phyloP scores from a whole-genome alignment of 345 rosid species.

The Salix viminalis region DNA sequence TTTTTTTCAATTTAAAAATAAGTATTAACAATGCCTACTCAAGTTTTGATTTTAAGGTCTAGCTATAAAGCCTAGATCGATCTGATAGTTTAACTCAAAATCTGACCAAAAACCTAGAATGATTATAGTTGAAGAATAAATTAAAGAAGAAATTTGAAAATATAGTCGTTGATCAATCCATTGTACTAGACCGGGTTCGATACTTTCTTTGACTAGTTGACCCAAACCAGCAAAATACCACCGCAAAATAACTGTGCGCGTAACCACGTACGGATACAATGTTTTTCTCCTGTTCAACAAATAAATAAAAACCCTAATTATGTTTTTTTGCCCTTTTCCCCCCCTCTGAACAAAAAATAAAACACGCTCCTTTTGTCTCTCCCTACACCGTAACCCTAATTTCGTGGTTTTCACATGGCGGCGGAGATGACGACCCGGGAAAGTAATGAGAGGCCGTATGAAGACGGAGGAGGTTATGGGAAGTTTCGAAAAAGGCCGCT shows the following conservation, averaged over 20 bases:
- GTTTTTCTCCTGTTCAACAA: not conserved
- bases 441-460: slow-evolving; percentile 16
- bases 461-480: slow-evolving; percentile 36
- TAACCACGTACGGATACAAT: not conserved
- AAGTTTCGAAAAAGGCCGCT: slow-evolving; percentile 65
- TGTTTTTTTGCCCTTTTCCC: not conserved
- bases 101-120: no score
- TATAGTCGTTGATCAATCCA: no score
- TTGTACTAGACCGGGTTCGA: no score
- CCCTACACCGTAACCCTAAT: slow-evolving; percentile 3
- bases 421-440: slow-evolving; percentile 11
- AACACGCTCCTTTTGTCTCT: not conserved
- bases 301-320: slow-evolving; percentile 18
- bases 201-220: no score
- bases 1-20: no score
- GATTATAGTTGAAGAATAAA: no score
- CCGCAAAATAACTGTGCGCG: not conserved
- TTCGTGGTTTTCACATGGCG: slow-evolving; percentile 16
- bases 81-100: no score
- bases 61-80: no score
- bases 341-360: not conserved
- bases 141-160: no score
- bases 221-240: not conserved
- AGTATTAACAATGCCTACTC: no score
- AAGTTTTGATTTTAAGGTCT: no score